These are phyloP conservation scores for Pyricularia pennisetigena DNA, from an alignment of 2,329 filamentous ascomycete genomes.

Conservation along the genomic window DNA sequence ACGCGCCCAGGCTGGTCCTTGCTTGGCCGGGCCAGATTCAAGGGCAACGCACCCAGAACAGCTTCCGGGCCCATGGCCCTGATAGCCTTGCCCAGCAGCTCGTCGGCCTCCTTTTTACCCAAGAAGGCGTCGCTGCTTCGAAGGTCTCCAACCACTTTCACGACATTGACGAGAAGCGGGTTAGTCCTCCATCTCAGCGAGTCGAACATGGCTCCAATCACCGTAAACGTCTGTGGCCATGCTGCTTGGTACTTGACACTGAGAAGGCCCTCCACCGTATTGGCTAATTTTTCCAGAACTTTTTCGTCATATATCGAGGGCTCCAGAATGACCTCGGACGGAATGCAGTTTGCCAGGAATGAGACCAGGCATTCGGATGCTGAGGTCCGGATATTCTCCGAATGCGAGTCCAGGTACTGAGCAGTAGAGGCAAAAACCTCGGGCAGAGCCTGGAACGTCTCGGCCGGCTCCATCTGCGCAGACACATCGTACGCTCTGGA, in stretches of 20 bases:
- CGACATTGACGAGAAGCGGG: slow-evolving; percentile 66
- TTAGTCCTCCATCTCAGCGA: slow-evolving; percentile 74
- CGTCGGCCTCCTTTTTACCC: slow-evolving; percentile 90
- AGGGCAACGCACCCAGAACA: slow-evolving; percentile 70
- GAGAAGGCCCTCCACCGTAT: slow-evolving; percentile 62
- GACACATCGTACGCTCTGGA: slow-evolving; percentile 92
- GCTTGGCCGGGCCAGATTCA: slow-evolving; percentile 73
- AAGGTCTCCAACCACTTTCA: slow-evolving; percentile 75
- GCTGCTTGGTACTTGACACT: slow-evolving; percentile 88
- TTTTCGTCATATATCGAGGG: slow-evolving; percentile 92
- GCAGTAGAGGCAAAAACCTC: slow-evolving; percentile 74
- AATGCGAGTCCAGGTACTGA: slow-evolving; percentile 73
- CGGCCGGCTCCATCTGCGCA: slow-evolving; percentile 76
- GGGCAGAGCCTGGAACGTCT: slow-evolving; percentile 85
- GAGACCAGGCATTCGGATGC: slow-evolving; percentile 92
- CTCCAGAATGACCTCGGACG: slow-evolving; percentile 71
- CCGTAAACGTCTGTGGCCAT: slow-evolving; percentile 90
- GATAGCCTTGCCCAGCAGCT: slow-evolving; percentile 79
- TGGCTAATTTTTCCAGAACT: slow-evolving; percentile 70
- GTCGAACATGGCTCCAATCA: slow-evolving; percentile 80
- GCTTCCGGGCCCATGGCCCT: slow-evolving; percentile 82
- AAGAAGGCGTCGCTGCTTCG: slow-evolving; percentile 80
- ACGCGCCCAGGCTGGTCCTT: slow-evolving; percentile 75
- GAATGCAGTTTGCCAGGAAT: slow-evolving; percentile 84
- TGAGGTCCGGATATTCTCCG: slow-evolving; percentile 88